Evolutionary conservation across 108 stramenopile species (phyloP).

Genomic region (Cyclotella baltica): DNA sequence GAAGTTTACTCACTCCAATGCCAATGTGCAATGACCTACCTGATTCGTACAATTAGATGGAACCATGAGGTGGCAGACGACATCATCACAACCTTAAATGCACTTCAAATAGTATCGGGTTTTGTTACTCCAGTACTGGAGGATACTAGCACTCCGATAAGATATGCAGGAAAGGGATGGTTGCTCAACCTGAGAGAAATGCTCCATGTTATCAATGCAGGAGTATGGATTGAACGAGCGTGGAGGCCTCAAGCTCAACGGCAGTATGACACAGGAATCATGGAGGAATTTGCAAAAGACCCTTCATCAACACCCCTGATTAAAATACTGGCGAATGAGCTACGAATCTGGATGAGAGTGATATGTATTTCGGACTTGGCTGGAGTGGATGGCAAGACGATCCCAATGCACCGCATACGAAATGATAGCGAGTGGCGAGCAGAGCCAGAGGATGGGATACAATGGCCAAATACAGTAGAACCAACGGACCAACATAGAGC

Average conservation of each 20-base stretch:
- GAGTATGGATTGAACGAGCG: background rate
- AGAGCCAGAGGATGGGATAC: background rate
- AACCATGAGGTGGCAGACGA: background rate
- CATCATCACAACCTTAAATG: conserved; percentile 10
- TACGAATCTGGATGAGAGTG: conserved; percentile 6
- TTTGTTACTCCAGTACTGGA: background rate
- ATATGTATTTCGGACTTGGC: background rate
- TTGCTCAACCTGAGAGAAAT: background rate
- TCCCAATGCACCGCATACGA: background rate
- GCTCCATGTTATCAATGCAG: background rate
- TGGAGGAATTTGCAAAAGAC: background rate
- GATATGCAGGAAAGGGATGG: background rate
- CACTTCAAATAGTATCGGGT: background rate
- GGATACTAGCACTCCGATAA: background rate
- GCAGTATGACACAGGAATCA: background rate
- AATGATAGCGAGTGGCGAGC: conserved; percentile 10
- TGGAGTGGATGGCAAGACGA: background rate
- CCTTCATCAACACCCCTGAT: background rate
- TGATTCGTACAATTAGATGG: conserved; percentile 3
- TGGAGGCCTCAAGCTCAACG: conserved; percentile 5
- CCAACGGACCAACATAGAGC: background rate
- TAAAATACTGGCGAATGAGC: background rate
- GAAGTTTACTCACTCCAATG: background rate
- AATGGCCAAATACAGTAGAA: background rate
- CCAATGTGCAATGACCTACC: background rate